A percentile compares a stretch with the other conserved stretches of the same genome.
Evolutionary conservation across 2,329 filamentous ascomycete genomes (phyloP).

Genomic region (Botryotinia calthae): DNA sequence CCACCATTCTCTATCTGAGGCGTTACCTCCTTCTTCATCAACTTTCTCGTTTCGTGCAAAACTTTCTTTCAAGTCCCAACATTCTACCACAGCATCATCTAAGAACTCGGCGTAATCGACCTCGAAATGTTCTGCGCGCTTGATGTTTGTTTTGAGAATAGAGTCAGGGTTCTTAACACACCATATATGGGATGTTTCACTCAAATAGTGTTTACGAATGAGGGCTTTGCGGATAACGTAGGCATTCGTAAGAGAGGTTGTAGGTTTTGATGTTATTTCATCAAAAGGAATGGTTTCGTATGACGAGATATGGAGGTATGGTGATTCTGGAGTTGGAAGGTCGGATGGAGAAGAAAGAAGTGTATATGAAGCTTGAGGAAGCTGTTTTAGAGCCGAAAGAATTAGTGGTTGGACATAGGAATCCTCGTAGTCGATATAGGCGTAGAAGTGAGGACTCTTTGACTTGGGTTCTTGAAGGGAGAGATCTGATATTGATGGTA

Average conservation of each 20-base stretch:
- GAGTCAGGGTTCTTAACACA: conserved; percentile 76
- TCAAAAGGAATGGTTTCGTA: conserved; percentile 91
- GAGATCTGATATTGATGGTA: conserved; percentile 26
- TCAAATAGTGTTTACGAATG: conserved; percentile 93
- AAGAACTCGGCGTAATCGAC: conserved; percentile 96
- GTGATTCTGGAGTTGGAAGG: conserved; percentile 26
- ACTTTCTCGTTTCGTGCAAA: conserved; percentile 64
- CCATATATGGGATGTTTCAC: conserved; percentile 81
- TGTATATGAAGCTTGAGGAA: conserved; percentile 55
- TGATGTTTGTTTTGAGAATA: conserved; percentile 66
- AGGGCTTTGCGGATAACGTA: conserved; percentile 96
- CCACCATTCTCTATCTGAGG: conserved; percentile 75
- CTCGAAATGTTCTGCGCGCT: conserved; percentile 81
- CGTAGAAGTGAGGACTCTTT: conserved; percentile 54
- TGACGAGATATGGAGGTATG: conserved; percentile 69
- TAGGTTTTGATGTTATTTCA: conserved; percentile 60
- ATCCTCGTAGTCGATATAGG: conserved; percentile 81
- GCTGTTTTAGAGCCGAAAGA: conserved; percentile 63
- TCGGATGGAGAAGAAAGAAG: conserved; percentile 51
- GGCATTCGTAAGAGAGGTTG: conserved; percentile 71
- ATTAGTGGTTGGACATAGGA: conserved; percentile 86
- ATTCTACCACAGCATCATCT: conserved; percentile 87
- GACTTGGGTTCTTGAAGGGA: conserved; percentile 31
- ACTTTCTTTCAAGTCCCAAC: conserved; percentile 80
- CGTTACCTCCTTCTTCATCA: conserved; percentile 52